Percentiles rank a stretch among this genome's conserved stretches.
phyloP scores from a whole-genome alignment of 169 alveolate species.

The Nephromyces sp. region DNA sequence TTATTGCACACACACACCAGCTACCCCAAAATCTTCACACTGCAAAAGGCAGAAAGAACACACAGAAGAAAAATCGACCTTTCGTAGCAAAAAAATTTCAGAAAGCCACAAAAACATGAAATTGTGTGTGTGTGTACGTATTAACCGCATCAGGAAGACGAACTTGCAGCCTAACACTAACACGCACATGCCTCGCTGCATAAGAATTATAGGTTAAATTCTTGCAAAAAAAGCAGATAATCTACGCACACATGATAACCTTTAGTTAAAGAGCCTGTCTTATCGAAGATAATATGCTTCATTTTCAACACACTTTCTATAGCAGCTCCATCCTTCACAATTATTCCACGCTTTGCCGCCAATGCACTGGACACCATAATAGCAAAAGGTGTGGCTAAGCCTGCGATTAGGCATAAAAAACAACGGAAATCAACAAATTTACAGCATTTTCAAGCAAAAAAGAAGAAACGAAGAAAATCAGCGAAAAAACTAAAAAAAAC shows the following conservation, averaged over 20 bases:
- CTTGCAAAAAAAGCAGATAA: background rate
- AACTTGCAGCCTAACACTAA: too few relatives aligned
- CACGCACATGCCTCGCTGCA: too few relatives aligned
- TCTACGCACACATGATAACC: background rate
- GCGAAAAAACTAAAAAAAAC: background rate
- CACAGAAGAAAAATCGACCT: too few relatives aligned
- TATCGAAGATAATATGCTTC: conserved; percentile 21
- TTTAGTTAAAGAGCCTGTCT: conserved; percentile 37
- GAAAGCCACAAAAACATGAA: too few relatives aligned
- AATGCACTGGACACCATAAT: conserved; percentile 30
- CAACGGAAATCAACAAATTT: background rate
- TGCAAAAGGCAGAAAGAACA: too few relatives aligned
- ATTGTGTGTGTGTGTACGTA: too few relatives aligned
- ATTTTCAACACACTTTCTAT: conserved; percentile 22
- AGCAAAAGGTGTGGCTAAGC: conserved; percentile 43
- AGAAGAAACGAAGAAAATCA: background rate
- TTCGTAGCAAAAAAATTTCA: too few relatives aligned
- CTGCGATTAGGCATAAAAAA: background rate
- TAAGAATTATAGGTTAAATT: too few relatives aligned
- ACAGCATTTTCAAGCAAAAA: background rate
- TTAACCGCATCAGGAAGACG: too few relatives aligned
- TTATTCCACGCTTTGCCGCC: conserved; percentile 27
- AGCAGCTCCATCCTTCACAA: conserved; percentile 20
- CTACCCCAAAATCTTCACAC: too few relatives aligned
- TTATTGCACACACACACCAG: too few relatives aligned